Base-by-base conservation (phyloP, 2,329 filamentous ascomycete species). In the Pyricularia sp. region DNA sequence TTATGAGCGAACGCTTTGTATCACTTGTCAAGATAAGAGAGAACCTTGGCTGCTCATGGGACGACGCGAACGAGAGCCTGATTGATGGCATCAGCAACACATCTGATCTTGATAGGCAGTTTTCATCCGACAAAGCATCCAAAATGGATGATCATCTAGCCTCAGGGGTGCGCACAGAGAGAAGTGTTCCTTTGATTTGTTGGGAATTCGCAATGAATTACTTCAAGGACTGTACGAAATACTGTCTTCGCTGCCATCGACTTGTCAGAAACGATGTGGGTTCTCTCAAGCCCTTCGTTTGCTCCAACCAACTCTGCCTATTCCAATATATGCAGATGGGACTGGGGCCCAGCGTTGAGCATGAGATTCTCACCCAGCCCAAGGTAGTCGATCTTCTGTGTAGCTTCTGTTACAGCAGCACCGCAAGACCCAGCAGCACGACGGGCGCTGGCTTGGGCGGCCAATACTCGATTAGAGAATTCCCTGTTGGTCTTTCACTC, bases 311-410 rank as follows among this genome's bases (percentile, higher is more conserved):
- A 1, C 82, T 97, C 3, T 97, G 94, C 74, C 81, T 97, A 4
- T 97, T 92, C 74, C 94, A 97, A 75, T 97, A 95, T 79, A 91
- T 97, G 84, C 84, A 86, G 20, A 82, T 96, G n/a, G 93, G 92
- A 0, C 90, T 97, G 74, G 94, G 93, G 0, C 91, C 92, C 1
- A 93, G 88, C 73, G 88, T 97, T 69, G 93, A 97, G 76, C 88
- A 94, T 75, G 93, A 97, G 75, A 91, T 97, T 26, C 75, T 91
- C 30, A 86, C 87, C 14, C 91, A 94, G 75, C 92, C 93, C 1
- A 87, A 89, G 69, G 92, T 97, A 0, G 91, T 97, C 14, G 94
- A 97, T 75, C 82, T 97, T 1, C 84, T 97, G 0, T 79, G 96
- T 65, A 94, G 88, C 77, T 92, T 97, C 75, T 94, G 92, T 76